Evolutionary conservation across 768 basidiomycete genomes (phyloP).

Genomic region (Pisolithus orientalis): DNA sequence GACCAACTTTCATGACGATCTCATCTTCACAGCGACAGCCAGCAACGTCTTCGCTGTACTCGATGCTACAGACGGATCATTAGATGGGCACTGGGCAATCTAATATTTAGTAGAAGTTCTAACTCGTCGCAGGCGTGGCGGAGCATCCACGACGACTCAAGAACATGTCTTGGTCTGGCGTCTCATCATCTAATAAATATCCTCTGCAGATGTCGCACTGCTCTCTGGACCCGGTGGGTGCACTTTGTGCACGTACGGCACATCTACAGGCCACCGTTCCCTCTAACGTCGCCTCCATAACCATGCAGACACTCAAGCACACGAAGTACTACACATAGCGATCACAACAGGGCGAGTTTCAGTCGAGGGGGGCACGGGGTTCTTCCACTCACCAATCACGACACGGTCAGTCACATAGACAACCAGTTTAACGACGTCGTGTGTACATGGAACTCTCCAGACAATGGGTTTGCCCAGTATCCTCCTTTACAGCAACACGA

Average conservation of each 20-base stretch:
- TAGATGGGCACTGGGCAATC: slow-evolving; percentile 34
- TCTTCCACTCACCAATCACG: slow-evolving; percentile 58
- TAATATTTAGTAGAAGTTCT: background rate
- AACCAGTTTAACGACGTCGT: slow-evolving; percentile 42
- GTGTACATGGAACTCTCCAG: slow-evolving; percentile 73
- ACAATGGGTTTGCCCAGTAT: slow-evolving; percentile 49
- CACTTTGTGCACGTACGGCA: slow-evolving; percentile 63
- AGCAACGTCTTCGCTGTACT: slow-evolving; percentile 72
- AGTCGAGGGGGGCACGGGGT: slow-evolving; percentile 8
- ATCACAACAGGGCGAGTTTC: slow-evolving; percentile 35
- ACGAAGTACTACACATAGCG: slow-evolving; percentile 52
- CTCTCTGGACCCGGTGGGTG: slow-evolving; percentile 42
- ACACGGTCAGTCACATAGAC: slow-evolving; percentile 48
- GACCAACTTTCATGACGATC: slow-evolving; percentile 48
- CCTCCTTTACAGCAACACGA: background rate
- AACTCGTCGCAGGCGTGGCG: slow-evolving; percentile 61
- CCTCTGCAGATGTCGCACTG: slow-evolving; percentile 38
- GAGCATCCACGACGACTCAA: slow-evolving; percentile 58
- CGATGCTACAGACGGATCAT: slow-evolving; percentile 35
- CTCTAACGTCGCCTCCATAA: slow-evolving; percentile 59
- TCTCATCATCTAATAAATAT: background rate
- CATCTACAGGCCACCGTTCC: slow-evolving; percentile 53
- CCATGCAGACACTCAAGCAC: slow-evolving; percentile 34
- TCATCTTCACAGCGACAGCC: slow-evolving; percentile 57
- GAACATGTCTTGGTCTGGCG: slow-evolving; percentile 35